phyloP scores from a whole-genome alignment of 805 yeast species.

The Lachancea thermotolerans region DNA sequence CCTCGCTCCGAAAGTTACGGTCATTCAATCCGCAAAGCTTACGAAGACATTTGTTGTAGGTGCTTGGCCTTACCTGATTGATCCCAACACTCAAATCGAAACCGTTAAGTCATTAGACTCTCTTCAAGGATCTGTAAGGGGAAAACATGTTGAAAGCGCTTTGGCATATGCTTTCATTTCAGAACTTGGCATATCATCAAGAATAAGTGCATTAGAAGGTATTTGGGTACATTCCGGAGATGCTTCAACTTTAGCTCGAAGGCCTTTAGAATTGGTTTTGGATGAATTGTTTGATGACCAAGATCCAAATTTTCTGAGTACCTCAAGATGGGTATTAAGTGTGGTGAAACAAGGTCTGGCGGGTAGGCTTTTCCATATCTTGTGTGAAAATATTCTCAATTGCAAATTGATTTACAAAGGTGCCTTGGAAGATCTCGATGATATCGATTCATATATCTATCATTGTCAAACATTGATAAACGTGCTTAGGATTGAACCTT shows the following conservation, averaged over 20 bases:
- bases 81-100: slow-evolving; percentile 57
- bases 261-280: slow-evolving; percentile 61
- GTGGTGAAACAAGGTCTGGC: slow-evolving; percentile 46
- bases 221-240: slow-evolving; percentile 69
- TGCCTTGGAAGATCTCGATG: slow-evolving; percentile 42
- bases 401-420: slow-evolving; percentile 31
- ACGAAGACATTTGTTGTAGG: slow-evolving; percentile 31
- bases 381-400: slow-evolving; percentile 49
- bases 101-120: slow-evolving; percentile 58
- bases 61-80: slow-evolving; percentile 50
- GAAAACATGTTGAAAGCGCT: slow-evolving; percentile 65
- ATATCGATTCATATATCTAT: slow-evolving; percentile 57
- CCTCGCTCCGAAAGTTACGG: slow-evolving; percentile 22
- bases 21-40: slow-evolving; percentile 19
- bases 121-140: slow-evolving; percentile 47
- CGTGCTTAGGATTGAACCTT: slow-evolving; percentile 43
- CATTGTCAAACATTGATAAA: slow-evolving; percentile 47
- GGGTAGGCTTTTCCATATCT: slow-evolving; percentile 51
- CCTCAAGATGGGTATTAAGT: slow-evolving; percentile 44
- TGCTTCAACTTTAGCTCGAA: slow-evolving; percentile 33
- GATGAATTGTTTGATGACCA: slow-evolving; percentile 50
- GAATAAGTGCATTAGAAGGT: slow-evolving; percentile 51
- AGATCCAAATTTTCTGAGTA: slow-evolving; percentile 37
- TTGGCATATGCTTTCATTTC: slow-evolving; percentile 48
- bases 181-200: slow-evolving; percentile 32